A percentile compares a stretch with the other conserved stretches of the same genome.
phyloP scores from a whole-genome alignment of 2,329 filamentous ascomycete genomes.

The Ophiocordyceps sinensis region DNA sequence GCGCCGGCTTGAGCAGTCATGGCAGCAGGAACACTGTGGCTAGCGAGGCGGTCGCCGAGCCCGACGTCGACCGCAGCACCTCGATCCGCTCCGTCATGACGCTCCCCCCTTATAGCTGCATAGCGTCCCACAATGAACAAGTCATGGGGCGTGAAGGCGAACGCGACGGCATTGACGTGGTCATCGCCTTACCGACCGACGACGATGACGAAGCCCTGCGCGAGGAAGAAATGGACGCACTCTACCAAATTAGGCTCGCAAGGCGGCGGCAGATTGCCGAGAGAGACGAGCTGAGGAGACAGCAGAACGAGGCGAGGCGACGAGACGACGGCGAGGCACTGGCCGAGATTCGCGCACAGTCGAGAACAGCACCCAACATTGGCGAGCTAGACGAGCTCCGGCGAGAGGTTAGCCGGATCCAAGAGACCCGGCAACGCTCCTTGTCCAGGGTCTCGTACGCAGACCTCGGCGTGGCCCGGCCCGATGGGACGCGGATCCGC shows the following conservation, averaged over 20 bases:
- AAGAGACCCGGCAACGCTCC: constrained; percentile 46
- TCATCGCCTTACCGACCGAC: constrained; percentile 68
- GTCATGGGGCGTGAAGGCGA: constrained; percentile 84
- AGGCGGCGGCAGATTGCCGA: constrained; percentile 63
- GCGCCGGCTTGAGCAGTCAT: background rate
- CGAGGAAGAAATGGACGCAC: constrained; percentile 81
- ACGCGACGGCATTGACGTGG: constrained; percentile 77
- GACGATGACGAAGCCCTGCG: constrained; percentile 67
- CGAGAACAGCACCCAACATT: constrained; percentile 29
- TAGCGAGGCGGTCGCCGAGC: constrained; percentile 9
- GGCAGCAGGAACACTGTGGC: background rate
- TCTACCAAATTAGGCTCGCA: constrained; percentile 78
- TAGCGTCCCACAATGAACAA: constrained; percentile 60
- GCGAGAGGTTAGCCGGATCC: constrained; percentile 38
- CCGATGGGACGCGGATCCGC: constrained; percentile 62
- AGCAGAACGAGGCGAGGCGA: constrained; percentile 56
- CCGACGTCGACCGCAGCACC: constrained; percentile 60
- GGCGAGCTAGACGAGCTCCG: constrained; percentile 47
- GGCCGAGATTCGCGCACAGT: constrained; percentile 47
- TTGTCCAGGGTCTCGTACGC: constrained; percentile 66
- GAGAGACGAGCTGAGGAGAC: constrained; percentile 58
- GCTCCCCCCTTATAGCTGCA: constrained; percentile 67
- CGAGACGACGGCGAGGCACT: constrained; percentile 56
- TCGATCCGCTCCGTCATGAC: constrained; percentile 92
- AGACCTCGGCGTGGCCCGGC: constrained; percentile 59